Percentiles rank a stretch among this genome's conserved stretches.
Conservation (phyloP, 2,329 filamentous ascomycete species). For the Malbranchea cinnamomea region DNA sequence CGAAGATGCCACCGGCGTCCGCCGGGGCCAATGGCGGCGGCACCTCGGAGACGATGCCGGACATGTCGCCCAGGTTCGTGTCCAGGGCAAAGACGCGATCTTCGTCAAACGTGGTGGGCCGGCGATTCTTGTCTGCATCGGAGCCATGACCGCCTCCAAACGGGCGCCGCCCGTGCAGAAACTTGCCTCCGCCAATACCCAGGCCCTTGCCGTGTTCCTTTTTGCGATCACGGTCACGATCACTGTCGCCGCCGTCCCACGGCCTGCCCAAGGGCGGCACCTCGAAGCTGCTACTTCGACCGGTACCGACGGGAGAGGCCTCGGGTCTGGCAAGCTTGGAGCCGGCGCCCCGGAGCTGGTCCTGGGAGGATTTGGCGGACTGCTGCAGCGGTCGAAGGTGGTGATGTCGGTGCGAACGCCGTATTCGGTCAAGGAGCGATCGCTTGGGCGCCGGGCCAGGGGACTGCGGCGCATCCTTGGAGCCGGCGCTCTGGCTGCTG, state of each 20-base stretch:
- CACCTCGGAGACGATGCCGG: constrained; percentile 69
- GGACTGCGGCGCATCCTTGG: constrained; percentile 30
- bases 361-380: no score
- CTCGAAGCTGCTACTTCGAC: constrained; percentile 24
- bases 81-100: constrained; percentile 63
- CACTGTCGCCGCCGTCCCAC: constrained; percentile 17
- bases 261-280: constrained; percentile 13
- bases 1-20: constrained; percentile 29
- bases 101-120: constrained; percentile 31
- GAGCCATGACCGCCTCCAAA: constrained; percentile 19
- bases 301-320: constrained; percentile 17
- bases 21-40: constrained; percentile 56
- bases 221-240: constrained; percentile 23
- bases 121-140: constrained; percentile 11
- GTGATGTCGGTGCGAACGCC: constrained; percentile 33
- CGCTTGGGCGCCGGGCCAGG: constrained; percentile 27
- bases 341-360: no score
- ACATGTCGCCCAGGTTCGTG: constrained; percentile 79
- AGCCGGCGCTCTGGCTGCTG: constrained; percentile 50
- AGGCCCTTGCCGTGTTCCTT: constrained; percentile 21
- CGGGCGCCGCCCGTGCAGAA: constrained; percentile 19
- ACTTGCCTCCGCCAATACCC: constrained; percentile 19
- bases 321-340: constrained; percentile 18
- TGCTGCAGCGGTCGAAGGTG: no score
- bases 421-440: constrained; percentile 39